phyloP scores from a whole-genome alignment of 2,329 filamentous ascomycete species.

The Beauveria sp. region DNA sequence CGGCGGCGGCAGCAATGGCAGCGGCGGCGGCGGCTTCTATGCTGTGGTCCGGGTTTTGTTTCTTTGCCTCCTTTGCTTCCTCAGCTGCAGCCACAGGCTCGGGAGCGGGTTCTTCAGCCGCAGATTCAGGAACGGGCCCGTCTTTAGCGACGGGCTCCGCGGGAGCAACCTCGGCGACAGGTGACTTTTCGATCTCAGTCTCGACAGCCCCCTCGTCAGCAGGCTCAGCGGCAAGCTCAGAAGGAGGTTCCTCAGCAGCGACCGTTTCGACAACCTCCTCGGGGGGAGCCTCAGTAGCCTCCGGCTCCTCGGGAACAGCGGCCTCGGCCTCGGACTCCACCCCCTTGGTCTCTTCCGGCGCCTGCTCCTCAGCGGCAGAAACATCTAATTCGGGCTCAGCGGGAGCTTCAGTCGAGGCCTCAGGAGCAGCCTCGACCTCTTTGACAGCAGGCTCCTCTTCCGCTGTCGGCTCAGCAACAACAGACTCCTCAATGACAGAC shows the following conservation, averaged over 20 bases:
- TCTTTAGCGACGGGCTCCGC: background rate
- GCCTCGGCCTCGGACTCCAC: background rate
- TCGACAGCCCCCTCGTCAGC: background rate
- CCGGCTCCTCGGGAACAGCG: background rate
- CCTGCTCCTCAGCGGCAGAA: background rate
- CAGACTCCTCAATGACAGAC: background rate
- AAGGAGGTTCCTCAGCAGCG: background rate
- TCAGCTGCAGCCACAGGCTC: slow-evolving; percentile 3
- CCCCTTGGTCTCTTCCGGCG: background rate
- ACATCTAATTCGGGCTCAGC: background rate
- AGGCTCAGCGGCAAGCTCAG: background rate
- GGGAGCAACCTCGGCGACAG: slow-evolving; percentile 10
- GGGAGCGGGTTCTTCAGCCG: background rate
- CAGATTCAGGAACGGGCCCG: background rate
- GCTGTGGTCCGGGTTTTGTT: background rate
- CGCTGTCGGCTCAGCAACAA: slow-evolving; percentile 9
- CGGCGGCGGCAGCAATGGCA: background rate
- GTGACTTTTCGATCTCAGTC: background rate
- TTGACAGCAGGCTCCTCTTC: background rate
- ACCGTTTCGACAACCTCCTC: background rate
- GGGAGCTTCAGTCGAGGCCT: background rate
- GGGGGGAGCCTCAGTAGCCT: background rate
- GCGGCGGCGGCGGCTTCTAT: background rate
- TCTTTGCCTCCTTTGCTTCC: background rate
- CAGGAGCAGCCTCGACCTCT: slow-evolving; percentile 3